phyloP scores from a whole-genome alignment of 306 rosid species.

The Potentilla sterilis region DNA sequence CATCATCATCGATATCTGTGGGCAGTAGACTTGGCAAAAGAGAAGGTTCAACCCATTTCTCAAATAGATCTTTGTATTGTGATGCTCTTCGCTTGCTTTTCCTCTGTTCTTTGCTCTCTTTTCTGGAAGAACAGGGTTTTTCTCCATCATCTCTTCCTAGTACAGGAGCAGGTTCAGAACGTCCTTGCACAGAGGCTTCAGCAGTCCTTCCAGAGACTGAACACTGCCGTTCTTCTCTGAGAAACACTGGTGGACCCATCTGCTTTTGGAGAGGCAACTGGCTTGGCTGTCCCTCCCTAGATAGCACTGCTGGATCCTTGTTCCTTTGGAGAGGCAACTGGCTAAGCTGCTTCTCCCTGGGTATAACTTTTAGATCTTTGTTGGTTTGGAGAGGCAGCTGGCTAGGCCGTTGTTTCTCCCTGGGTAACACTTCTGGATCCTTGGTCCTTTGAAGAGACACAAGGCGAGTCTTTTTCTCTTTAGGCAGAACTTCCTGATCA shows the following conservation, averaged over 20 bases:
- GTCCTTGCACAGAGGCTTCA: slow-evolving; percentile 2
- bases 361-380: slow-evolving; percentile 4
- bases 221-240: slow-evolving; percentile 8
- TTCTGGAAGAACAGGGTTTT: slow-evolving; percentile 12
- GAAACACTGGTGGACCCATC: slow-evolving; percentile 16
- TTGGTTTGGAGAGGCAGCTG: background rate
- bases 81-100: background rate
- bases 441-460: slow-evolving; percentile 8
- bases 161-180: background rate
- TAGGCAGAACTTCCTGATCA: background rate
- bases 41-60: slow-evolving; percentile 28
- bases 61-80: slow-evolving; percentile 11
- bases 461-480: background rate
- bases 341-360: slow-evolving; percentile 7
- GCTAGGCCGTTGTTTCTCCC: slow-evolving; percentile 12
- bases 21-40: background rate
- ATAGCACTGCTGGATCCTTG: background rate
- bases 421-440: slow-evolving; percentile 1
- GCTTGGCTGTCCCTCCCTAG: background rate
- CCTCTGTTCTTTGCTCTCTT: slow-evolving; percentile 12
- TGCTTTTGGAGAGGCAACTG: slow-evolving; percentile 18
- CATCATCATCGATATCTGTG: slow-evolving; percentile 2
- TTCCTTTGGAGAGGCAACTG: background rate
- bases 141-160: slow-evolving; percentile 13
- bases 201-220: slow-evolving; percentile 12